Conservation (phyloP, 2,329 filamentous ascomycete genomes). For the Pyrenophora graminea region DNA sequence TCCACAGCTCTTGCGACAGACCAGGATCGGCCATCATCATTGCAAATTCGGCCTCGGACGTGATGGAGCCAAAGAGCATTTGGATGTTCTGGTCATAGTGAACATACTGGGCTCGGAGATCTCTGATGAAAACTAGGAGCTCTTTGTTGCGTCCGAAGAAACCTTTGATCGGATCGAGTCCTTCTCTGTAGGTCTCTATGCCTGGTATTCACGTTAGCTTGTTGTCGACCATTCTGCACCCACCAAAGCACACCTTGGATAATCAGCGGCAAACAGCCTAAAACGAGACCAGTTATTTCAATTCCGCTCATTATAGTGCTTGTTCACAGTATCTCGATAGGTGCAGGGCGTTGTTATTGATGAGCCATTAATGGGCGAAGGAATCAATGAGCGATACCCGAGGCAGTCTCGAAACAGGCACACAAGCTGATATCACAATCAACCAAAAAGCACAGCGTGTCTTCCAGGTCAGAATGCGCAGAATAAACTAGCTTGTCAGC, state of each 20-base stretch:
- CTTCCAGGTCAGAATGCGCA: background rate
- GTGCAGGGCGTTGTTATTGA: background rate
- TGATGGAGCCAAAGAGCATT: constrained; percentile 43
- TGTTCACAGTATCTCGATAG: background rate
- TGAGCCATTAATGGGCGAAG: constrained; percentile 9
- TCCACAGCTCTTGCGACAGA: constrained; percentile 38
- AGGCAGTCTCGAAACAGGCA: constrained; percentile 5
- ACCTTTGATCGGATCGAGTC: constrained; percentile 47
- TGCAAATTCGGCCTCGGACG: constrained; percentile 41
- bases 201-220: constrained; percentile 16
- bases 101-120: constrained; percentile 44
- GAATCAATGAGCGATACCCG: constrained; percentile 14
- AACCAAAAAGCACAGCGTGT: background rate
- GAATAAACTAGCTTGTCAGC: background rate
- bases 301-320: constrained; percentile 35
- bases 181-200: constrained; percentile 46
- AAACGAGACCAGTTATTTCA: constrained; percentile 39
- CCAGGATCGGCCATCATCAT: constrained; percentile 42
- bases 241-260: constrained; percentile 33
- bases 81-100: constrained; percentile 45
- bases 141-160: constrained; percentile 45
- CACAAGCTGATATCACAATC: background rate
- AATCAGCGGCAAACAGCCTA: constrained; percentile 47
- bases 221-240: constrained; percentile 1
- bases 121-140: constrained; percentile 42